Base-by-base conservation (phyloP, 1,139 yeast species). In the Saccharomyces pastorianus region DNA sequence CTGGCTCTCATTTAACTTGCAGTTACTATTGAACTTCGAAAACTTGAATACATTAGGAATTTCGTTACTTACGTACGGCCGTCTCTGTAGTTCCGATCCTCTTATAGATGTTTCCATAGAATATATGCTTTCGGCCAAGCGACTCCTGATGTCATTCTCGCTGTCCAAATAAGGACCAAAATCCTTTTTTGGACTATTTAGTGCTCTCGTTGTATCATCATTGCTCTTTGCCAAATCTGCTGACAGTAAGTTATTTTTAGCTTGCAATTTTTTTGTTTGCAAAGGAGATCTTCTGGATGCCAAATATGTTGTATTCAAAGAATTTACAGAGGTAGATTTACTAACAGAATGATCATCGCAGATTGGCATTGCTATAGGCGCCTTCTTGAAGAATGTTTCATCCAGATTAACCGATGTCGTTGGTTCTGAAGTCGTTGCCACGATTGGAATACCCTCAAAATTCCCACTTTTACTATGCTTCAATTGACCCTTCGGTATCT, bases 361-460 rank as follows among this genome's bases (percentile, higher is more conserved):
- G 20, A n/a, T 9, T 8, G 23, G 17, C 17, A 6, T 20, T 38
- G 25, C 25, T 17, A 20, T 11, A 17, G 44, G 25, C 8, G 25
- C 44, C 44, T 38, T 38, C 9, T 11, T 14, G 13, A 38, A 38
- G 17, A 38, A 38, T 17, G 44, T 38, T 38, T 38, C 25, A 38
- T 38, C 44, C 6, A 38, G 44, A 46, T 50, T 50, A 13, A 50
- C 46, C 32, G 49, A 53, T 13, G 85, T 62, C 83, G 88, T 63
- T 82, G 84, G 48, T 13, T 38, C 44, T 38, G 44, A 38, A 20
- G 44, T 38, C 17, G 44, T 4, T 4, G 44, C 44, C 25, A 38
- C 44, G 25, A 38, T 17, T 11, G 44, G 44, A 38, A 38, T 38
- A 8, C 25, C 2, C 3, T 38, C 25, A 9, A 38, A 17, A 38